Evolutionary conservation across 2,329 filamentous ascomycete species (phyloP).

Genomic region (Arthroderma sp.): DNA sequence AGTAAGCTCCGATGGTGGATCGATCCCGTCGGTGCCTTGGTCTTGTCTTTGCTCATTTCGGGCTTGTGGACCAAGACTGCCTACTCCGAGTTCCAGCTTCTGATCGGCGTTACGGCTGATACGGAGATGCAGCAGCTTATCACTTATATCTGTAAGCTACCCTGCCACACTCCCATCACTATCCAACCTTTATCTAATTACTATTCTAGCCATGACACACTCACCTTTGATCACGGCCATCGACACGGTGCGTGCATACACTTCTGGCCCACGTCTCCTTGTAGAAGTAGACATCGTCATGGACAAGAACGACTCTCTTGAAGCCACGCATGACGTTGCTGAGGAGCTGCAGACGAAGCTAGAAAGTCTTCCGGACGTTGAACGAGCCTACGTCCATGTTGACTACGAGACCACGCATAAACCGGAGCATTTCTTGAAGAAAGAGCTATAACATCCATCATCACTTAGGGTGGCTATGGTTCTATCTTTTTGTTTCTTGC

Average conservation of each 20-base stretch:
- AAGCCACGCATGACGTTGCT: slow-evolving; percentile 79
- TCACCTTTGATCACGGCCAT: slow-evolving; percentile 69
- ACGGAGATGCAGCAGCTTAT: slow-evolving; percentile 83
- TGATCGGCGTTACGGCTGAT: slow-evolving; percentile 80
- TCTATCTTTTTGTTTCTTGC: not conserved
- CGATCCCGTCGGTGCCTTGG: slow-evolving; percentile 79
- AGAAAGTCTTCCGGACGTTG: slow-evolving; percentile 80
- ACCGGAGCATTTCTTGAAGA: slow-evolving; percentile 66
- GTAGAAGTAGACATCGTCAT: slow-evolving; percentile 96
- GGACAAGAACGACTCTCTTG: slow-evolving; percentile 59
- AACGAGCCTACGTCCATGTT: slow-evolving; percentile 90
- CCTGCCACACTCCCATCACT: too few relatives aligned
- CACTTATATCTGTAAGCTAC: slow-evolving; percentile 59
- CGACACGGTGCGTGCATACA: slow-evolving; percentile 90
- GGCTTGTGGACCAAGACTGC: slow-evolving; percentile 74
- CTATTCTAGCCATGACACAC: slow-evolving; percentile 59
- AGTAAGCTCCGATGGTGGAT: slow-evolving; percentile 88
- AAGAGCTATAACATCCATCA: slow-evolving; percentile 40
- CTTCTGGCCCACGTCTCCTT: slow-evolving; percentile 75
- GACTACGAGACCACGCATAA: slow-evolving; percentile 96
- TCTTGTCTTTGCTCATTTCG: slow-evolving; percentile 67
- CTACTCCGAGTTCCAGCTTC: slow-evolving; percentile 75
- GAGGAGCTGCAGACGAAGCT: slow-evolving; percentile 91
- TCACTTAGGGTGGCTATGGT: not conserved
- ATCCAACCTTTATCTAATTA: not conserved